Evolutionary conservation across 108 stramenopile genomes (phyloP).

Genomic region (Mayamaea pseudoterrestris): DNA sequence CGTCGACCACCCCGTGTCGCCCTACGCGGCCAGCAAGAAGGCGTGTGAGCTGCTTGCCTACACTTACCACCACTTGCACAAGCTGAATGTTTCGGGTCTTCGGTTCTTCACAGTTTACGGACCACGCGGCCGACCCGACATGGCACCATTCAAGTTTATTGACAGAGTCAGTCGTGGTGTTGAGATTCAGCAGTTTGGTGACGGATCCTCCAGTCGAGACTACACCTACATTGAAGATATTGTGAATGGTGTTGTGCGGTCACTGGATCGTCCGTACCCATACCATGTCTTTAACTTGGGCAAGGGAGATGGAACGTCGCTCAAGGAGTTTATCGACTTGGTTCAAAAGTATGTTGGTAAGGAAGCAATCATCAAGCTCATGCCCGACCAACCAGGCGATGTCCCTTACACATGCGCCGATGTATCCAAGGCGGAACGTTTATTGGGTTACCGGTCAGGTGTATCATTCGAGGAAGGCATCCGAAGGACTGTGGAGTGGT

Average conservation of each 20-base stretch:
- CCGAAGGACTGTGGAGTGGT: conserved; percentile 85
- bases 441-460: conserved; percentile 85
- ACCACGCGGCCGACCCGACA: conserved; percentile 94
- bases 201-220: conserved; percentile 87
- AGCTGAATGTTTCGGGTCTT: conserved; percentile 85
- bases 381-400: conserved; percentile 98
- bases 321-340: conserved; percentile 87
- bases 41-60: conserved; percentile 94
- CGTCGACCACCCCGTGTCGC: conserved; percentile 78
- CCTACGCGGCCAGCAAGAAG: conserved; percentile 75
- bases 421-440: conserved; percentile 73
- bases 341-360: conserved; percentile 84
- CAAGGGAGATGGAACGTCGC: conserved; percentile 82
- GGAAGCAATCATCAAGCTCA: conserved; percentile 72
- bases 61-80: conserved; percentile 95
- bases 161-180: conserved; percentile 83
- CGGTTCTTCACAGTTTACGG: conserved; percentile 99
- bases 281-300: conserved; percentile 96
- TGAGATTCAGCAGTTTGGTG: conserved; percentile 92
- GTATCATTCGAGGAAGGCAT: conserved; percentile 95
- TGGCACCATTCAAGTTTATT: conserved; percentile 99
- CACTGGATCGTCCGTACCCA: conserved; percentile 87
- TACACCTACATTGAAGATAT: conserved; percentile 99
- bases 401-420: conserved; percentile 97
- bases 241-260: conserved; percentile 91